Evolutionary conservation across 1,139 yeast species (phyloP).

Genomic region (Suhomyces maxii): DNA sequence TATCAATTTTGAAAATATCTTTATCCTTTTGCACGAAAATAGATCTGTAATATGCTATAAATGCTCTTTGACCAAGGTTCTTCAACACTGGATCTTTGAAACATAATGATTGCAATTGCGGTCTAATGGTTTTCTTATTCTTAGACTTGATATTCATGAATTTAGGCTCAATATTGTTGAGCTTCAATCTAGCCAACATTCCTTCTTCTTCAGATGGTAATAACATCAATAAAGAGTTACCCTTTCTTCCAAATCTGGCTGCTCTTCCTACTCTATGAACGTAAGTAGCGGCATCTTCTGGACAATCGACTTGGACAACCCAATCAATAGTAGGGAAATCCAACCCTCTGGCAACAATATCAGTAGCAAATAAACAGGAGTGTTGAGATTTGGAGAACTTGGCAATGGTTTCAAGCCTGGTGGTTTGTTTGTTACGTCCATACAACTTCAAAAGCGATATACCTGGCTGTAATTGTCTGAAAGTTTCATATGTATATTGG

Average conservation of each 20-base stretch:
- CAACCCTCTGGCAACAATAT: slow-evolving; percentile 94
- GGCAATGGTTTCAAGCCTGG: slow-evolving; percentile 84
- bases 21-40: slow-evolving; percentile 86
- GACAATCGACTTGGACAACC: slow-evolving; percentile 95
- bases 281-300: slow-evolving; percentile 93
- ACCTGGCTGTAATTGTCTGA: slow-evolving; percentile 93
- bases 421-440: slow-evolving; percentile 94
- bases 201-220: slow-evolving; percentile 83
- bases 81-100: slow-evolving; percentile 90
- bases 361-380: slow-evolving; percentile 92
- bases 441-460: slow-evolving; percentile 87
- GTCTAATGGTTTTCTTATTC: slow-evolving; percentile 74
- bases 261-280: slow-evolving; percentile 96
- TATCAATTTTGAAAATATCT: slow-evolving; percentile 74
- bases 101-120: slow-evolving; percentile 85
- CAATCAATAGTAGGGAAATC: slow-evolving; percentile 98
- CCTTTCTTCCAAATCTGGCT: slow-evolving; percentile 89
- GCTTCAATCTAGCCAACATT: slow-evolving; percentile 63
- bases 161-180: slow-evolving; percentile 67
- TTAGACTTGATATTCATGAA: slow-evolving; percentile 74
- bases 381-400: slow-evolving; percentile 85
- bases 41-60: slow-evolving; percentile 84
- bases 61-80: slow-evolving; percentile 93
- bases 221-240: slow-evolving; percentile 80
- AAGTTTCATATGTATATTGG: slow-evolving; percentile 87